Conservation (phyloP, 441 rosid species). For the Euphorbia schlechtendalii region DNA sequence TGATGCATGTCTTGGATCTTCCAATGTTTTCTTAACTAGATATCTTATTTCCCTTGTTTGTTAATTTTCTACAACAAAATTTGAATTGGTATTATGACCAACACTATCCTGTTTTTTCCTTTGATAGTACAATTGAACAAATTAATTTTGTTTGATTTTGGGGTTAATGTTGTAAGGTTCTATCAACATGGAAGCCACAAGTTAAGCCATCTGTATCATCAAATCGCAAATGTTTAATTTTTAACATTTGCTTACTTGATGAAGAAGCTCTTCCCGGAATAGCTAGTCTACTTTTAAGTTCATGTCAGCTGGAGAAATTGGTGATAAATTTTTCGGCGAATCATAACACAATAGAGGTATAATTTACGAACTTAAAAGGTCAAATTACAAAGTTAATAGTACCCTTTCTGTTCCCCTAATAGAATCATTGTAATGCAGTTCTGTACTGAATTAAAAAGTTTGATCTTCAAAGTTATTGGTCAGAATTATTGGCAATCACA, state of each 20-base stretch:
- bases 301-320: neutral
- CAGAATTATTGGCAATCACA: neutral
- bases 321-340: neutral
- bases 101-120: neutral
- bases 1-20: no score
- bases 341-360: neutral
- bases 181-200: neutral
- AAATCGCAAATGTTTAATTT: conserved; percentile 1
- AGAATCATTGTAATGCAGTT: neutral
- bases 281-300: neutral
- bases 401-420: neutral
- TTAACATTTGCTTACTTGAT: neutral
- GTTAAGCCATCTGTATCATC: neutral
- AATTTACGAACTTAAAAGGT: neutral
- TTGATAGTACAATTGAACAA: neutral
- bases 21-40: no score
- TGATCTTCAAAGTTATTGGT: neutral
- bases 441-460: neutral
- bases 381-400: neutral
- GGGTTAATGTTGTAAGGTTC: neutral
- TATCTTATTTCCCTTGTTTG: no score
- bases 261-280: neutral
- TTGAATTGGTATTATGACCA: no score
- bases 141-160: neutral
- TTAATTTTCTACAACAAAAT: no score